Evolutionary conservation across 2,329 filamentous ascomycete species (phyloP).

Genomic region (Pseudocercospora vitis): DNA sequence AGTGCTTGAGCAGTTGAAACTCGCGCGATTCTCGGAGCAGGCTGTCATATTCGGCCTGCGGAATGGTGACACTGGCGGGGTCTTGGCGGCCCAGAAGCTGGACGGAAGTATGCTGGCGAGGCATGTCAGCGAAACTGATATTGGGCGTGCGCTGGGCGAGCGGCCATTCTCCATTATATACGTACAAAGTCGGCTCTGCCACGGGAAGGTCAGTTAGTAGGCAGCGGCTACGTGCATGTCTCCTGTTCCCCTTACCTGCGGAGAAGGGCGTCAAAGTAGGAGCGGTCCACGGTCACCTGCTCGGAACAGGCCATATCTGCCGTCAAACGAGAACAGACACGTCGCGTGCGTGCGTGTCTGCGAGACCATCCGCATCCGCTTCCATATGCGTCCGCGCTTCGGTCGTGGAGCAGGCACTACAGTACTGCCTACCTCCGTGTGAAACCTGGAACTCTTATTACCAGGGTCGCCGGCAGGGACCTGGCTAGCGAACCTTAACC

Average conservation of each 20-base stretch:
- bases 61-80: constrained; percentile 51
- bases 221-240: constrained; percentile 20
- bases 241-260: constrained; percentile 54
- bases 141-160: background rate
- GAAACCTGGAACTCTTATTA: no score
- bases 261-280: constrained; percentile 62
- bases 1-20: constrained; percentile 54
- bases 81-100: constrained; percentile 26
- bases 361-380: no score
- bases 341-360: background rate
- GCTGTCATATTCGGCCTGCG: constrained; percentile 61
- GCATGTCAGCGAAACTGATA: constrained; percentile 21
- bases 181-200: constrained; percentile 36
- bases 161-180: background rate
- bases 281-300: constrained; percentile 58
- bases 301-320: constrained; percentile 15
- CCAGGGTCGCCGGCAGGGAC: background rate
- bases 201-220: constrained; percentile 24
- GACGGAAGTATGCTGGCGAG: constrained; percentile 29
- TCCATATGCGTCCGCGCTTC: no score
- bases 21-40: constrained; percentile 53
- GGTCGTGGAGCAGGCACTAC: no score
- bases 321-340: constrained; percentile 10
- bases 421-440: no score
- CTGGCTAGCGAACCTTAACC: background rate